Conservation (phyloP, 306 rosid species). For the Arachis hypogaea region DNA sequence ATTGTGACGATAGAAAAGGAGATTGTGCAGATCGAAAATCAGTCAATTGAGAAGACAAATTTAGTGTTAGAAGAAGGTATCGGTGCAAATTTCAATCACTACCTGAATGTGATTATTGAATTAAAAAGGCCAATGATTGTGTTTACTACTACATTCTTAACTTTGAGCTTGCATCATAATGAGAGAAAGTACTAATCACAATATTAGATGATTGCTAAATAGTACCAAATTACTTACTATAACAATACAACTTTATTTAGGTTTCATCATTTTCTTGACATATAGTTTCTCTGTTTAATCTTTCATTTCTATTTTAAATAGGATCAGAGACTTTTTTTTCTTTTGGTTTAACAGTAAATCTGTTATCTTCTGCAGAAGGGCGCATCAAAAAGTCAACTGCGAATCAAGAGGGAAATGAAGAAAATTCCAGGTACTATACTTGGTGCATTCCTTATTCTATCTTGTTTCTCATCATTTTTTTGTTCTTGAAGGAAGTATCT, state of each 20-base stretch:
- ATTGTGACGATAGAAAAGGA: slow-evolving; percentile 90
- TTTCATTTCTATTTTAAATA: slow-evolving; percentile 4
- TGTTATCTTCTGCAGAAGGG: slow-evolving; percentile 54
- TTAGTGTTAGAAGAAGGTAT: slow-evolving; percentile 68
- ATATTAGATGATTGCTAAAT: not conserved
- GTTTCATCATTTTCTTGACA: not conserved
- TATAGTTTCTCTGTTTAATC: not conserved
- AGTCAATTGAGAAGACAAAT: slow-evolving; percentile 57
- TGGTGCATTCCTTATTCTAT: not conserved
- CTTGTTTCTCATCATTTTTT: slow-evolving; percentile 5
- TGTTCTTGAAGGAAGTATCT: slow-evolving; percentile 18
- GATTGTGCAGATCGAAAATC: slow-evolving; percentile 89
- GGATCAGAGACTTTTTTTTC: not conserved
- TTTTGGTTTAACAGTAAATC: slow-evolving; percentile 43
- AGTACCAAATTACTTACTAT: slow-evolving; percentile 14
- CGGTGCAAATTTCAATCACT: slow-evolving; percentile 10
- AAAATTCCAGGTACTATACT: slow-evolving; percentile 77
- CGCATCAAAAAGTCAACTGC: slow-evolving; percentile 49
- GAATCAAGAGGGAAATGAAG: slow-evolving; percentile 61
- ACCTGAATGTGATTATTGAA: slow-evolving; percentile 17
- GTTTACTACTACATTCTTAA: not conserved
- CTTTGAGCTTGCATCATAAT: not conserved
- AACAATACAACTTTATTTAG: not conserved
- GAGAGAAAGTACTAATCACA: slow-evolving; percentile 20
- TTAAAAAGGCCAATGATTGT: slow-evolving; percentile 9